These are phyloP conservation scores for Platanus orientalis DNA, from an alignment of 164 flowering plant genomes.

Conservation along the genomic window DNA sequence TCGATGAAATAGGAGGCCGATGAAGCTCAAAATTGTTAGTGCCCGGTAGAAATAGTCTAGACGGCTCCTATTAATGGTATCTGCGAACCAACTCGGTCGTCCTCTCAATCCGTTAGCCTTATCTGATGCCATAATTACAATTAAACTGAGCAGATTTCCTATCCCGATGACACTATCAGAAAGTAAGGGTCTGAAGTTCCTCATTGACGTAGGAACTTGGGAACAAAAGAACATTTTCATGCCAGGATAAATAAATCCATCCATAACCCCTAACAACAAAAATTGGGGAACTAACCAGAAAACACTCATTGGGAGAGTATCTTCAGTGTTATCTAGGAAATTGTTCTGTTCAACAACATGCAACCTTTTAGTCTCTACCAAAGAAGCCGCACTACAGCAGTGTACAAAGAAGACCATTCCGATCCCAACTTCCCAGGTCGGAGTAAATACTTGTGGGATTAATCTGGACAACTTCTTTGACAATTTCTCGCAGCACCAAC, in stretches of 20 bases:
- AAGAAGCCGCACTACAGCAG: constrained; percentile 19
- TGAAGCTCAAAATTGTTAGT: constrained; percentile 7
- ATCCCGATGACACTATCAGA: constrained; percentile 16
- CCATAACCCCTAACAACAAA: constrained; percentile 11
- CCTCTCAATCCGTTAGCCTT: constrained; percentile 13
- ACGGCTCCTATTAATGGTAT: constrained; percentile 14
- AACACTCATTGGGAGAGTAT: constrained; percentile 15
- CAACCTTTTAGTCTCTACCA: constrained; percentile 18
- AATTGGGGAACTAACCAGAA: constrained; percentile 26
- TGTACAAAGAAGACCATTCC: constrained; percentile 21
- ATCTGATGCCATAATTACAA: constrained; percentile 8
- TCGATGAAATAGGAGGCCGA: constrained; percentile 11
- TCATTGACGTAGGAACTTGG: too few species aligned
- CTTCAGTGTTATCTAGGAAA: constrained; percentile 6
- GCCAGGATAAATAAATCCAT: too few species aligned
- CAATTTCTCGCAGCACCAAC: constrained; percentile 7
- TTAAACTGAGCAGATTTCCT: constrained; percentile 16
- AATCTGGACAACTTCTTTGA: constrained; percentile 4
- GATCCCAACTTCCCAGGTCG: constrained; percentile 11
- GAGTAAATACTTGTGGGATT: constrained; percentile 10
- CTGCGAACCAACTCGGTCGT: constrained; percentile 19
- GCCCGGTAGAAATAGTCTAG: constrained; percentile 19
- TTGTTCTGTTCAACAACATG: background rate
- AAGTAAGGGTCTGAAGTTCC: background rate
- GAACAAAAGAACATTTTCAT: too few species aligned